These are phyloP conservation scores for Didymella keratinophila DNA, from an alignment of 2,329 filamentous ascomycete species.

Conservation along the genomic window DNA sequence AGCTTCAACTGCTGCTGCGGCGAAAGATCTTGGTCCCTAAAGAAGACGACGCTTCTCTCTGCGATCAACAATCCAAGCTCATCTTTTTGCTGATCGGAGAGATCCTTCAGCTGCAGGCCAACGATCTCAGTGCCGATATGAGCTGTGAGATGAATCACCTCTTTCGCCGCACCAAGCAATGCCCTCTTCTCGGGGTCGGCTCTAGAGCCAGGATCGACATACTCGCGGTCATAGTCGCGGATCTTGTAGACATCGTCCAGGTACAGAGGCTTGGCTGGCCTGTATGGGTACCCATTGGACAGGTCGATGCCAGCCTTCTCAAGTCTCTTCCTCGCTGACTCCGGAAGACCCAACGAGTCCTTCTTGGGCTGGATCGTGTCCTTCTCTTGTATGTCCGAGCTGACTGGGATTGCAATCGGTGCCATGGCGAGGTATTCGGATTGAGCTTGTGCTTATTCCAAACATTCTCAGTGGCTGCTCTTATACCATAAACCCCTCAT, in stretches of 20 bases:
- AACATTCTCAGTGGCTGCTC: conserved; percentile 2
- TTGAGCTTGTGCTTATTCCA: conserved; percentile 7
- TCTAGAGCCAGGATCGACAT: conserved; percentile 54
- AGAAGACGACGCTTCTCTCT: conserved; percentile 57
- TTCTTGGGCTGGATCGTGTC: conserved; percentile 70
- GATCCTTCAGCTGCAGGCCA: conserved; percentile 57
- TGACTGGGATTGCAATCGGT: conserved; percentile 63
- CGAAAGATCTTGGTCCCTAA: conserved; percentile 58
- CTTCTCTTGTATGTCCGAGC: conserved; percentile 60
- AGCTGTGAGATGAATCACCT: conserved; percentile 44
- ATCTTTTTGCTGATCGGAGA: conserved; percentile 58
- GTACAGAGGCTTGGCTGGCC: conserved; percentile 71
- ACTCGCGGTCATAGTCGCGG: conserved; percentile 55
- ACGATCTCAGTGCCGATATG: conserved; percentile 51
- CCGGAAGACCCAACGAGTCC: conserved; percentile 69
- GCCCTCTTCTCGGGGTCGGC: conserved; percentile 60
- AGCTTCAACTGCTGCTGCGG: conserved; percentile 44
- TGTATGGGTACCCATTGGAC: conserved; percentile 74
- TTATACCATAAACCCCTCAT: conserved; percentile 30
- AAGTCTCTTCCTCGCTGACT: conserved; percentile 63
- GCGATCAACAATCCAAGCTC: conserved; percentile 57
- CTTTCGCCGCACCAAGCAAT: conserved; percentile 53
- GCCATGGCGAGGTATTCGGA: conserved; percentile 54
- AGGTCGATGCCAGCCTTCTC: conserved; percentile 75
- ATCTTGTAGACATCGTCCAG: conserved; percentile 75